Evolutionary conservation across 352 stramenopile species (phyloP), one percentile per base, ranked within the genome.

Genomic region (Pythium rhizo-oryzae): DNA sequence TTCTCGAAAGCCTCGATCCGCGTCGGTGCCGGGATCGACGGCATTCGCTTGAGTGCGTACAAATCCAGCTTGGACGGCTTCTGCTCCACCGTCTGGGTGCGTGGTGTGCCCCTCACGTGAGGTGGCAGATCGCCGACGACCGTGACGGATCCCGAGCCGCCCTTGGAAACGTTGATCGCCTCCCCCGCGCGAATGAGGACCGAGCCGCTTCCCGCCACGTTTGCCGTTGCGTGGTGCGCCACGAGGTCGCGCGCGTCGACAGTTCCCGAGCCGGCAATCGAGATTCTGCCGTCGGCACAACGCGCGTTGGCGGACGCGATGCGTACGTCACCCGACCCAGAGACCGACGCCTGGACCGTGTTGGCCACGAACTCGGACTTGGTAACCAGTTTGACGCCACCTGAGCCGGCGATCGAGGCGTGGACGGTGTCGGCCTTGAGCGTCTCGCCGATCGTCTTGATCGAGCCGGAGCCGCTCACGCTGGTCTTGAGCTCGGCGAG

Each of bases 201-300:
- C 35, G 67, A 47, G 1, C 72, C 72, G 25, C 72, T 79, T 4
- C 72, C 72, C 11, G 61, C 53, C 6, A 76, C 43, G 4, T 69
- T 56, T 0, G 51, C 50, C 3, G n/a, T 25, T 8, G 57, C 57
- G 21, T 58, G 21, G n/a, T 62, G 46, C 9, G 52, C 66, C 11
- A 68, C 44, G 9, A 79, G 21, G 56, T 76, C 66, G 28, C 69
- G 64, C 0, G 56, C 62, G 9, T 79, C 69, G 1, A 79, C 57
- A 6, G 60, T 49, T 0, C 72, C 72, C 0, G 72, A 79, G 18
- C 72, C 72, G 21, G 70, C 53, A 54, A 79, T 65, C n/a, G 49
- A 61, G 43, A 72, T 51, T 15, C 65, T 59, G 30, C 59, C 58
- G 1, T 51, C 35, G 0, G 54, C 56, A 25, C 69, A 71, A 19